These are phyloP conservation scores for Coemansia sp. DNA, from an alignment of 192 early-diverging fungal species.

Conservation along the genomic window DNA sequence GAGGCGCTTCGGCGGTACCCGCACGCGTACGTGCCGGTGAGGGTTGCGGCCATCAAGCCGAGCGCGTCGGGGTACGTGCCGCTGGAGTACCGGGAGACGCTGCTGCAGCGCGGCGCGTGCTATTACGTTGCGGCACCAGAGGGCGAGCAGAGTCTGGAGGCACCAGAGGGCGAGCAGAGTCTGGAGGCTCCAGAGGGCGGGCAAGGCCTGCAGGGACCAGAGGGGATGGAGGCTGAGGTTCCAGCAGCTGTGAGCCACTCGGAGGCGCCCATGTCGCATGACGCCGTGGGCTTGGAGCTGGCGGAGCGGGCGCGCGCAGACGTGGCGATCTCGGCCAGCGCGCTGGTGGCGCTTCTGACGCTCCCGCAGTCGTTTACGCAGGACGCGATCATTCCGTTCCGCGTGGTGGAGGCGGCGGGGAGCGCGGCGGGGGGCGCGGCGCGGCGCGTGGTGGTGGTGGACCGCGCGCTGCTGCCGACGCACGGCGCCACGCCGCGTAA, in stretches of 20 bases:
- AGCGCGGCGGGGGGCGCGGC: not conserved
- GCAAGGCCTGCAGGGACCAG: no score
- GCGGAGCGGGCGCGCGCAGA: conserved; percentile 20
- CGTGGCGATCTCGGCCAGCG: conserved; percentile 24
- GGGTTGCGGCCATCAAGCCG: conserved; percentile 29
- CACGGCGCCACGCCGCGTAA: conserved; percentile 25
- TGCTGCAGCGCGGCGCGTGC: conserved; percentile 37
- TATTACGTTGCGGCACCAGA: not conserved
- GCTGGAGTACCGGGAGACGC: conserved; percentile 26
- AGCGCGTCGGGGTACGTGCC: conserved; percentile 21
- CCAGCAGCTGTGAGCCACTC: no score
- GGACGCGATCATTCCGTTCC: conserved; percentile 31
- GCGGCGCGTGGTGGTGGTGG: conserved; percentile 17
- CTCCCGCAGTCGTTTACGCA: conserved; percentile 27
- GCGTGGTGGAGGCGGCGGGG: conserved; percentile 1
- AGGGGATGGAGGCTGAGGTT: no score
- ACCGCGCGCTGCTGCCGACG: conserved; percentile 18
- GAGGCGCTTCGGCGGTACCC: conserved; percentile 16
- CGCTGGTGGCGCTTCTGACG: conserved; percentile 32
- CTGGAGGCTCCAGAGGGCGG: not conserved
- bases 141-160: not conserved
- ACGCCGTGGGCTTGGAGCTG: conserved; percentile 13
- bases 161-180: not conserved
- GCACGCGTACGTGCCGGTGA: conserved; percentile 9
- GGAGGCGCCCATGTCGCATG: conserved; percentile 23